Base-by-base conservation (phyloP, 257 asterid genomes). In the Cinchona pubescens region DNA sequence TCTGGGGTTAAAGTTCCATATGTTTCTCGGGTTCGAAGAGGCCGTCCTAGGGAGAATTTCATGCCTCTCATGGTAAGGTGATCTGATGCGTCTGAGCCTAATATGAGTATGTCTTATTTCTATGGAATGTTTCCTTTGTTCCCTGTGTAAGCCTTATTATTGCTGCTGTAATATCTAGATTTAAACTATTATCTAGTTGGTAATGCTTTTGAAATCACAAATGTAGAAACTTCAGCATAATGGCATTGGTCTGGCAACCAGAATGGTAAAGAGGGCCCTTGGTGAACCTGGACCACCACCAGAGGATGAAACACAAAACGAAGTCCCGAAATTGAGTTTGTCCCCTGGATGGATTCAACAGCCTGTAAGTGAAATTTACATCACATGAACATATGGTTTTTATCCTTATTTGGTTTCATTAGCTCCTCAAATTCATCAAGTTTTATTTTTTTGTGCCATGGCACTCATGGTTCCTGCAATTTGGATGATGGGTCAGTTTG, bases 41-140 rank as follows among this genome's bases (percentile, higher is more conserved):
- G 98, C 76, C 96, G 98, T 67, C 97, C 98, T n/a, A 92, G 97
- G 85, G 96, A 90, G 76, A 89, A 90, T 69, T 84, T 85, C 74
- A 86, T 79, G 88, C 75, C 90, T 69, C 91, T 94, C 63, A 66
- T 83, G 98, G 98, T 94, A 94, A 87, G 49, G 61, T 81, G 48
- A 55, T 42, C 37, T 42, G 51, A 23, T 34, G 46, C 9, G 11
- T 51, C 0, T 51, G n/a, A 18, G 49, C 37, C 23, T 30, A 10
- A n/a, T 46, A 18, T n/a, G 3, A 34, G 63, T 49, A 70, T 70
- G 34, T 51, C 34, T 49, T 71, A 3, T 49, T 49, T 51, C 37
- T 53, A 3, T 71, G 42, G 51, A 13, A 5, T 0, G 7, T 55
- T 55, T 7, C 3, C 2, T 55, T 55, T 55, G 60, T 71, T 71